Conservation (phyloP, 1,139 yeast species). For the Sugiyamaella xylanicola region DNA sequence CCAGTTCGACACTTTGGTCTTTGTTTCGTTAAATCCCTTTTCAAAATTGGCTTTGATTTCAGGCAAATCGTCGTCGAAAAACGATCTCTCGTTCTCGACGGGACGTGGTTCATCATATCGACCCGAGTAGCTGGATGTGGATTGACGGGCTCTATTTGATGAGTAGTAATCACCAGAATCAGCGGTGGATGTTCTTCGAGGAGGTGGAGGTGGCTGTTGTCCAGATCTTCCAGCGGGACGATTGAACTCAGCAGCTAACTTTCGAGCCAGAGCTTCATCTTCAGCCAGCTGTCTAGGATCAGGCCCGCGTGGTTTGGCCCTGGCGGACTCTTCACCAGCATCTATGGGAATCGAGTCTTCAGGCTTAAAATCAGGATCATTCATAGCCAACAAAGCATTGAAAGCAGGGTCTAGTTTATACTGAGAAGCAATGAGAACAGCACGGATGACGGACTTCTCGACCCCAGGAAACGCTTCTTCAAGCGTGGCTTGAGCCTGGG, state of each 20-base stretch:
- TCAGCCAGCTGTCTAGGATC: constrained; percentile 55
- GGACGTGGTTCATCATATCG: constrained; percentile 35
- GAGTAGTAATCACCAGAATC: constrained; percentile 12
- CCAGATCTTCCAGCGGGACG: constrained; percentile 12
- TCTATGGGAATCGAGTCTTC: constrained; percentile 43
- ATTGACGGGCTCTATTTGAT: constrained; percentile 23
- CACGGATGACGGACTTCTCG: constrained; percentile 70
- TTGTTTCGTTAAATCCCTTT: constrained; percentile 84
- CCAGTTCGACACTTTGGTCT: constrained; percentile 78
- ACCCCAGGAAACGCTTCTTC: constrained; percentile 80
- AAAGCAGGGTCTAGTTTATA: constrained; percentile 85
- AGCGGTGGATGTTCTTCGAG: constrained; percentile 6
- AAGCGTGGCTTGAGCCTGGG: constrained; percentile 54
- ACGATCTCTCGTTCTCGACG: constrained; percentile 37
- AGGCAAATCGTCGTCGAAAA: constrained; percentile 63
- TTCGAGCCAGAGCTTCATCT: constrained; percentile 83
- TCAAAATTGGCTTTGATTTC: constrained; percentile 70
- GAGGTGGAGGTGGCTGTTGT: constrained; percentile 5
- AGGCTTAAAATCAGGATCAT: constrained; percentile 74
- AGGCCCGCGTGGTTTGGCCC: constrained; percentile 16
- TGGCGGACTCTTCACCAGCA: constrained; percentile 16
- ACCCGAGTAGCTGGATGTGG: constrained; percentile 32
- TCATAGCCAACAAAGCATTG: constrained; percentile 76
- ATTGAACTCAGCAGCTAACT: constrained; percentile 67
- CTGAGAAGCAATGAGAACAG: constrained; percentile 81